Percentiles rank a stretch among this genome's conserved stretches.
Evolutionary conservation across 202 grass and related monocot species (phyloP).

Genomic region (Carex arenaria): DNA sequence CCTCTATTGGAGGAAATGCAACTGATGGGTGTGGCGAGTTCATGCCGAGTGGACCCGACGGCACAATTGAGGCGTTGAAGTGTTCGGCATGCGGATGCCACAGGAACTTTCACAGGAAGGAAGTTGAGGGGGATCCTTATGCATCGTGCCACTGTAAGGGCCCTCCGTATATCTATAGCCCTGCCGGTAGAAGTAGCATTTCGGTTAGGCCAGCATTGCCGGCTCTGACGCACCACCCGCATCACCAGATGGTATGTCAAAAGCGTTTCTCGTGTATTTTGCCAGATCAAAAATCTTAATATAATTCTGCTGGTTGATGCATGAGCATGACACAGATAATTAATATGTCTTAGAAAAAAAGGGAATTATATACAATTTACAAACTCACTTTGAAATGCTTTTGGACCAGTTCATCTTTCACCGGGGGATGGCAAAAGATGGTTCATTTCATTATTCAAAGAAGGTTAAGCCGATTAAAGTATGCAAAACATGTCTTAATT

Average conservation of each 20-base stretch:
- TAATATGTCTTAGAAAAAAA: background rate
- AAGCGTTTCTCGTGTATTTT: background rate
- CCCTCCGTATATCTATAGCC: constrained; percentile 21
- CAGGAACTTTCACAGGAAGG: constrained; percentile 96
- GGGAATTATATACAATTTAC: background rate
- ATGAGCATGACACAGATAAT: background rate
- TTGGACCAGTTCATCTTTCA: background rate
- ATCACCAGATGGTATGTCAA: constrained; percentile 24
- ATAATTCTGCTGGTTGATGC: background rate
- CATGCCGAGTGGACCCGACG: constrained; percentile 90
- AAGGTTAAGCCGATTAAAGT: background rate
- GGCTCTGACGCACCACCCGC: constrained; percentile 20
- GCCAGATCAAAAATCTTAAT: background rate
- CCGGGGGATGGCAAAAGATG: background rate
- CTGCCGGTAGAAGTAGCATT: constrained; percentile 20
- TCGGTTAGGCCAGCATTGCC: constrained; percentile 24
- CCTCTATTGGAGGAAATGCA: constrained; percentile 75
- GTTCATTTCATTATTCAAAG: background rate
- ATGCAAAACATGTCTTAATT: background rate
- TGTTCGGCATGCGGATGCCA: constrained; percentile 94
- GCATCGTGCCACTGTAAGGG: constrained; percentile 26
- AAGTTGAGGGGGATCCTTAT: constrained; percentile 36
- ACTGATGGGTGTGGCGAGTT: constrained; percentile 98
- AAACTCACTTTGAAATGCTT: background rate
- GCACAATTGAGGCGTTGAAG: constrained; percentile 84